phyloP scores from a whole-genome alignment of 305 asterid species.

The Fraxinus ornus region DNA sequence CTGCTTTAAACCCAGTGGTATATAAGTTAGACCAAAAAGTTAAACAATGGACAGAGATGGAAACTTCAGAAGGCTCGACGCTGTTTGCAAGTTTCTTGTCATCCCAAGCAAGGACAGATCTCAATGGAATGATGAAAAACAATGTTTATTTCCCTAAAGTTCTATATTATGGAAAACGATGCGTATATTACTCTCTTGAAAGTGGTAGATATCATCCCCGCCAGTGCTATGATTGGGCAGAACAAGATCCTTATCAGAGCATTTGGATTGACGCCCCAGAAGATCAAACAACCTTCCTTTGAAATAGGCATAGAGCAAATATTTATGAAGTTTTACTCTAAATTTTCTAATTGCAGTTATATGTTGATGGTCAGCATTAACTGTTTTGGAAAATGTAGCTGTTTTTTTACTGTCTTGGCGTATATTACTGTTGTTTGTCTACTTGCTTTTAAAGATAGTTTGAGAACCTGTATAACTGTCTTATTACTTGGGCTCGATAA shows the following conservation, averaged over 20 bases:
- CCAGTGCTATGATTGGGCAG: too few relatives aligned
- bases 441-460: background rate
- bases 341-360: too few relatives aligned
- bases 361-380: background rate
- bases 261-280: too few relatives aligned
- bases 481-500: too few relatives aligned
- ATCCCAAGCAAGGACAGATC: constrained; percentile 65
- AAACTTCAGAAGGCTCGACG: constrained; percentile 55
- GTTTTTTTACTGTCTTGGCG: background rate
- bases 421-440: background rate
- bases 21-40: constrained; percentile 54
- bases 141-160: too few relatives aligned
- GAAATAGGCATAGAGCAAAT: too few relatives aligned
- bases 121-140: constrained; percentile 52
- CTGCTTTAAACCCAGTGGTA: constrained; percentile 40
- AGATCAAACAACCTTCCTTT: too few relatives aligned
- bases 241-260: too few relatives aligned
- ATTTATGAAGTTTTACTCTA: too few relatives aligned
- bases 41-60: constrained; percentile 61
- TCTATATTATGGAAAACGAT: too few relatives aligned
- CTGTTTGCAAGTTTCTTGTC: constrained; percentile 65
- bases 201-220: too few relatives aligned
- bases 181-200: too few relatives aligned
- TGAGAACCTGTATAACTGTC: constrained; percentile 14
- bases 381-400: constrained; percentile 8